Base-by-base conservation (phyloP, 2,329 filamentous ascomycete genomes). In the Fusarium zealandicum region DNA sequence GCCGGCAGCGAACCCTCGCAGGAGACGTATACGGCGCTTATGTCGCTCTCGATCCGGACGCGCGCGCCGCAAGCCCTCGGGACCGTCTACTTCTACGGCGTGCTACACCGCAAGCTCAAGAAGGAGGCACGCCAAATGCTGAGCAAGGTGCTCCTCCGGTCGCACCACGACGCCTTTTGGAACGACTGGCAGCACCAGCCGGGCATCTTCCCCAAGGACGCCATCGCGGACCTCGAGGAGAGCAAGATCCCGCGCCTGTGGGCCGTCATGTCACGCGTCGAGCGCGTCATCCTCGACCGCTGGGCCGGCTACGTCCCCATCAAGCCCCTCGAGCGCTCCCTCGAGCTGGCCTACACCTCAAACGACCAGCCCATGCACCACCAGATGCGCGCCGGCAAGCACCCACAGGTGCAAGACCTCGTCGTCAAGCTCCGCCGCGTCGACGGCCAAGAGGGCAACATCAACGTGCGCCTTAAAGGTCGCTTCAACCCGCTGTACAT, bases 1-100 rank as follows among this genome's bases (percentile, higher is more conserved):
- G 46, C 56, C 10, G 48, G 51, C 10, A 59, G 62, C 36, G 48
- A 64, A 18, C 70, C 70, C 10, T 66, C 75, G 51, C 44, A 59
- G 5, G 36, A 65, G 12, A 74, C 73, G 1, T 79, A 76, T 60
- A 56, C 71, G 30, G 56, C 69, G 11, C 72, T 82, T 39, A 73
- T 78, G 51, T 54, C 65, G 6, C 64, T 78, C 18, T 73, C 75
- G 12, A 69, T 73, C 56, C 55, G 47, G 14, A 57, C 69, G 3
- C 69, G 68, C 32, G 69, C 73, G 16, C 61, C 70, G 9, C 59
- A 65, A 43, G 64, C 69, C 17, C 64, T 75, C 1, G 70, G 69
- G 31, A 65, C 66, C 28, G 35, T 70, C 14, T 66, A 72, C 50
- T 73, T 75, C 51, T 70, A 75, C 57, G 72, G 63, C 27, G 61